A percentile compares a stretch with the other conserved stretches of the same genome.
phyloP scores from a whole-genome alignment of 768 basidiomycete species.

The Suillus decipiens region DNA sequence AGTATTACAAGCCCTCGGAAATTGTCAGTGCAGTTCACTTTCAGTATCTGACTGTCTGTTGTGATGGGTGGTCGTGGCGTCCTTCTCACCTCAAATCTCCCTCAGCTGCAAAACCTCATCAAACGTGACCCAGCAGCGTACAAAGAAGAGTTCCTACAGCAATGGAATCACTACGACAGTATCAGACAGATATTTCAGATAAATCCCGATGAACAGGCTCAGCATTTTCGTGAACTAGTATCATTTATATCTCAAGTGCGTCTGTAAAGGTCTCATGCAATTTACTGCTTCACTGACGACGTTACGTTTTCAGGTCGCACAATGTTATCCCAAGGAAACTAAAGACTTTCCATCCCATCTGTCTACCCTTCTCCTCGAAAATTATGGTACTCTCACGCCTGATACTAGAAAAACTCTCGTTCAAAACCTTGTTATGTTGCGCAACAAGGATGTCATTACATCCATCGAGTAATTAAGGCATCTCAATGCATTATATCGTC shows the following conservation, averaged over 20 bases:
- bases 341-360: conserved; percentile 82
- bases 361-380: conserved; percentile 74
- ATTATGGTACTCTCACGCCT: conserved; percentile 70
- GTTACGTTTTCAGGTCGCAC: conserved; percentile 59
- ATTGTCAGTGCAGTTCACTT: background rate
- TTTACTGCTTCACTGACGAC: background rate
- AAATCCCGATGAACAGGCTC: conserved; percentile 82
- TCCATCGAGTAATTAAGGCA: conserved; percentile 77
- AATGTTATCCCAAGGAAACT: conserved; percentile 92
- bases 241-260: conserved; percentile 86
- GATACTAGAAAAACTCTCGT: conserved; percentile 86
- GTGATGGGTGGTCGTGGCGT: conserved; percentile 54
- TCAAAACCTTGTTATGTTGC: conserved; percentile 89
- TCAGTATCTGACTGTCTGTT: background rate
- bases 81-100: conserved; percentile 85
- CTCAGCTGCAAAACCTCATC: conserved; percentile 95
- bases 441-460: conserved; percentile 90
- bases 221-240: conserved; percentile 85
- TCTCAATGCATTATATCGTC: background rate
- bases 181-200: conserved; percentile 82
- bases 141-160: conserved; percentile 93
- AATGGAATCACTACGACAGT: conserved; percentile 94
- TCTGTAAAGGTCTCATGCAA: background rate
- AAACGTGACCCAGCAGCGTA: conserved; percentile 91
- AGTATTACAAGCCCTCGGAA: background rate